phyloP scores from a whole-genome alignment of 2,329 filamentous ascomycete genomes.

The Triangularia setosa region DNA sequence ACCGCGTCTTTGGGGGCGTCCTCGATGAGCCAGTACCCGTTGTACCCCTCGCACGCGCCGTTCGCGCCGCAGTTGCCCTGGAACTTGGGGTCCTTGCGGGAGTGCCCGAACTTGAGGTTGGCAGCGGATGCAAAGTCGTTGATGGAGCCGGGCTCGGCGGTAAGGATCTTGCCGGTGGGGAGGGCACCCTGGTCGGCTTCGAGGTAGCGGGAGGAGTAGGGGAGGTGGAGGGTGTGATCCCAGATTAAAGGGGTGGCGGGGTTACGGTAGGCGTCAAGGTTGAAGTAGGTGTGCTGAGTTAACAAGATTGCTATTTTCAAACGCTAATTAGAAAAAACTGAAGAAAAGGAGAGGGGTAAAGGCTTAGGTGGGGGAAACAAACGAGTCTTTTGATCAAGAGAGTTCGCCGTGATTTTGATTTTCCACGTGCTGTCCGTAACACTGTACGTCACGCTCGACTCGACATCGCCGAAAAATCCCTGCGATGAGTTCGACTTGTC shows the following conservation, averaged over 20 bases:
- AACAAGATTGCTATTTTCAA: conserved; percentile 52
- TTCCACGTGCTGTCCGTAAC: conserved; percentile 54
- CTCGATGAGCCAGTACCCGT: conserved; percentile 53
- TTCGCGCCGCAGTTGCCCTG: conserved; percentile 59
- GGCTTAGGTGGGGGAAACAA: conserved; percentile 24
- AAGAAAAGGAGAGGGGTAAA: conserved; percentile 13
- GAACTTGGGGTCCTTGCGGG: conserved; percentile 52
- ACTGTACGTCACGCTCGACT: conserved; percentile 60
- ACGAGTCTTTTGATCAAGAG: conserved; percentile 46
- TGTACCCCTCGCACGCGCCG: conserved; percentile 67
- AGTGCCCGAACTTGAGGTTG: conserved; percentile 58
- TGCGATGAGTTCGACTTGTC: conserved; percentile 55
- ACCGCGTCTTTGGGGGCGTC: conserved; percentile 36
- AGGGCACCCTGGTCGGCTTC: conserved; percentile 53
- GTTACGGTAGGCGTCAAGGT: conserved; percentile 61
- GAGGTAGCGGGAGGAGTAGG: conserved; percentile 57
- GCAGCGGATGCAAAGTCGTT: conserved; percentile 63
- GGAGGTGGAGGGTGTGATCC: conserved; percentile 60
- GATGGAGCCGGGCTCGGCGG: conserved; percentile 52
- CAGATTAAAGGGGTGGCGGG: conserved; percentile 51
- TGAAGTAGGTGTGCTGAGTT: conserved; percentile 66
- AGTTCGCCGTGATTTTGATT: conserved; percentile 56
- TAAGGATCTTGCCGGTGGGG: conserved; percentile 58
- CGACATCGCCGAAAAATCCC: conserved; percentile 59
- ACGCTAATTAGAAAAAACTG: conserved; percentile 12